Base-by-base conservation (phyloP, 768 basidiomycete species). In the Xerocomellus dryophilus region DNA sequence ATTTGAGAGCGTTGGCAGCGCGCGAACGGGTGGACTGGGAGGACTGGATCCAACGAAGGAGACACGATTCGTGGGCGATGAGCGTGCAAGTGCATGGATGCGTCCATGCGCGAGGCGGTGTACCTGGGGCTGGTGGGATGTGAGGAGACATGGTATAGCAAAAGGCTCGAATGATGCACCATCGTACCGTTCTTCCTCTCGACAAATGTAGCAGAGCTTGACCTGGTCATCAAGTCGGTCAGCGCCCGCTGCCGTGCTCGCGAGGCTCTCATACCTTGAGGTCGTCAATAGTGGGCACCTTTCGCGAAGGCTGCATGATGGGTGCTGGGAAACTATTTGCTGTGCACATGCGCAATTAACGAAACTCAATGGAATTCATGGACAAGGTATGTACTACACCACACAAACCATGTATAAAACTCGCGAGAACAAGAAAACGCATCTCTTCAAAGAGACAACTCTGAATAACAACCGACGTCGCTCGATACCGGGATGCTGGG, bases 31-130 rank as follows among this genome's bases (percentile, higher is more conserved):
- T 82, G 21, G 78, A 74, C 60, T 91, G 85, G 4, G 88, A 81
- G 17, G 85, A 77, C 55, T 83, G 80, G 36, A 92, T 88, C 90
- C 90, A 92, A 58, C 83, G 81, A 31, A 90, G 77, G 15, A 92
- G 80, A 71, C 90, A 92, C 0, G 81, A 72, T 65, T 91, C 87
- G 68, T 91, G 90, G 3, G 90, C 90, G 38, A 92, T 74, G 36
- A 92, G 78, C 0, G 90, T 90, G 63, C 90, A 92, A 43, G 73
- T 82, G 68, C 90, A 92, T 3, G 90, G 90, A 61, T 92, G 90
- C 0, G 83, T 84, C 88, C 90, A 92, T 50, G 73, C 67, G 34
- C 78, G 73, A 12, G 81, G 79, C 7, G 81, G 80, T 11, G 75
- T 69, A 40, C 76, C 77, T 41, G 73, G 74, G 36, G 67, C 78